Base-by-base conservation (phyloP, 331 rosid species). In the Arachis monticola region DNA sequence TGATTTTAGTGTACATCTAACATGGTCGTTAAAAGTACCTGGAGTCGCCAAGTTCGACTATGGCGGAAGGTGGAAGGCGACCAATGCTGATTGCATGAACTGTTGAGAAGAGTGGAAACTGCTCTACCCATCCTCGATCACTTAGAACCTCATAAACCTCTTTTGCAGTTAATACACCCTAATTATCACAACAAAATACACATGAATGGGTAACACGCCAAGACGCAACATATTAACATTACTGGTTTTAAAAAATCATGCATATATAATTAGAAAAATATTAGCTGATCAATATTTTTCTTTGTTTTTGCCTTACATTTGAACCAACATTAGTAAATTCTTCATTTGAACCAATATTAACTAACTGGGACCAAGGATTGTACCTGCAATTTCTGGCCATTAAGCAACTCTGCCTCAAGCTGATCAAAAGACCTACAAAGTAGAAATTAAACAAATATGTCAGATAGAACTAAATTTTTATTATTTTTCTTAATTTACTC, bases 381-480 rank as follows among this genome's bases (percentile, higher is more conserved):
- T 56, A 90, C 98, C 98, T 95, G 98, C 86, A 92, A 83, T 85
- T 89, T 93, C 83, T 93, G 98, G 85, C 98, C 98, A 77, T 73
- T 87, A 70, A 91, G 82, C 92, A 91, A 81, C 61, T 89, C 89
- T 47, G 87, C 89, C 85, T 93, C 98, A 73, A 91, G 97, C 69
- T 93, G 88, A n/a, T 93, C 94, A 51, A 89, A 93, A 58, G 98
- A 88, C 83, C 98, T 93, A 69, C 61, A 65, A 59, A 77, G 17
- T 42, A 58, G 56, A 77, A 17, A 35, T 53, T 31, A 72, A 76
- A 75, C 40, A 70, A 42, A 32, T 4, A 74, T 64, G 32, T 57
- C 8, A 64, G 17, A 56, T 27, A 27, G 8, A 73, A 42, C 64
- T 51, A 67, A 9, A 42, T 57, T 38, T 57, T 30, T 32, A 5